phyloP scores from a whole-genome alignment of 345 rosid genomes.

The Xanthoceras sorbifolium region DNA sequence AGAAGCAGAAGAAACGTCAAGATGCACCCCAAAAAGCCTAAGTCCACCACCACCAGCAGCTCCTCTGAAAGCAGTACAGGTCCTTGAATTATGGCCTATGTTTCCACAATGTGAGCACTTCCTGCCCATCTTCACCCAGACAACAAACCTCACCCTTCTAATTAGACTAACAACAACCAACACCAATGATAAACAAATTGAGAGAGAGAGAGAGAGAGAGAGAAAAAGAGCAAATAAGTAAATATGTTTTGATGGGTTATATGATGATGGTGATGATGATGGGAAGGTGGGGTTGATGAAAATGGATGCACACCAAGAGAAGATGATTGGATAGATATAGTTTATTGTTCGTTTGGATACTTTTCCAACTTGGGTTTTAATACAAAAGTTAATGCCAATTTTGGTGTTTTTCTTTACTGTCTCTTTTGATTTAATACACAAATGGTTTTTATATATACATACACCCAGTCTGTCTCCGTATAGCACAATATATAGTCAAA shows the following conservation, averaged over 20 bases:
- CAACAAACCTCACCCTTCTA: conserved; percentile 16
- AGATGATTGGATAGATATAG: conserved; percentile 53
- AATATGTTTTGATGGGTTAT: conserved; percentile 37
- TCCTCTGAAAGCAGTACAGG: conserved; percentile 40
- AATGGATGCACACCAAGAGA: conserved; percentile 49
- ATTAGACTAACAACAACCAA: conserved; percentile 14
- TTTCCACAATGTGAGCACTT: conserved; percentile 73
- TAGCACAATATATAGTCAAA: too few relatives aligned
- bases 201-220: conserved; percentile 20
- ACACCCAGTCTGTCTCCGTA: too few relatives aligned
- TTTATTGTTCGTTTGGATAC: conserved; percentile 33
- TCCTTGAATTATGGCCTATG: conserved; percentile 68
- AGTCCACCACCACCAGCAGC: conserved; percentile 30
- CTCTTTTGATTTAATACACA: too few relatives aligned
- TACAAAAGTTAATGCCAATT: neutral
- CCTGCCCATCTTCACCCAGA: conserved; percentile 58
- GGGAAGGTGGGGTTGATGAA: conserved; percentile 36
- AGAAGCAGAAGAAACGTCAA: conserved; percentile 35
- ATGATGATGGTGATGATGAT: conserved; percentile 20
- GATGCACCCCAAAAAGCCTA: conserved; percentile 63
- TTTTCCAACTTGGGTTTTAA: conserved; percentile 34
- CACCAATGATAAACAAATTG: conserved; percentile 12
- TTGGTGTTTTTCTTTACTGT: too few relatives aligned
- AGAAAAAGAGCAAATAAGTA: conserved; percentile 21
- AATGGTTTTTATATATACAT: too few relatives aligned